These are phyloP conservation scores for Alternaria alternata DNA, from an alignment of 2,329 filamentous ascomycete species.

Conservation along the genomic window DNA sequence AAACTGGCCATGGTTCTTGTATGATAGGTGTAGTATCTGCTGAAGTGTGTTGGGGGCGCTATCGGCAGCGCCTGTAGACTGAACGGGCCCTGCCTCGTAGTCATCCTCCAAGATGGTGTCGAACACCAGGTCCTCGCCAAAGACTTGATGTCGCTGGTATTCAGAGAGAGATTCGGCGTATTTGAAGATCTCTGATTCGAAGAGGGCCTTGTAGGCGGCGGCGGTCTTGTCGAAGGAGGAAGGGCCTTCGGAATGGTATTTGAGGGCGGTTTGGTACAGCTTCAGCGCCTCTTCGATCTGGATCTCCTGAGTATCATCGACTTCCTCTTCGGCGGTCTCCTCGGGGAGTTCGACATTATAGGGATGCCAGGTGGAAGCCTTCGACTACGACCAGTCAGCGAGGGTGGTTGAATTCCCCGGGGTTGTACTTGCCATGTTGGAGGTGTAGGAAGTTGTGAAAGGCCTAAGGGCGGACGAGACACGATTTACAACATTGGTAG, in stretches of 20 bases:
- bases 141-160: constrained; percentile 73
- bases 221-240: constrained; percentile 77
- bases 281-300: constrained; percentile 98
- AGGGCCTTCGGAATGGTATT: constrained; percentile 87
- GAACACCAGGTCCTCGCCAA: constrained; percentile 54
- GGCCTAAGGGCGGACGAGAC: constrained; percentile 10
- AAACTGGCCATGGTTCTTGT: constrained; percentile 96
- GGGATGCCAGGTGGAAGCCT: constrained; percentile 71
- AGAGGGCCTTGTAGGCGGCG: constrained; percentile 83
- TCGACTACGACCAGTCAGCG: constrained; percentile 39
- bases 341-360: constrained; percentile 96
- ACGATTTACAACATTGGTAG: constrained; percentile 19
- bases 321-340: constrained; percentile 84
- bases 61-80: constrained; percentile 69
- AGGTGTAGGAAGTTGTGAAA: constrained; percentile 8
- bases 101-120: constrained; percentile 53
- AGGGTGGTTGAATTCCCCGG: not conserved
- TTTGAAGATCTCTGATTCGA: constrained; percentile 91
- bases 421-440: constrained; percentile 33
- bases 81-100: constrained; percentile 52
- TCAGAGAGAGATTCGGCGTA: constrained; percentile 89
- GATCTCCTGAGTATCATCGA: constrained; percentile 94
- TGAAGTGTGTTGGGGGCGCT: constrained; percentile 81
- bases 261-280: constrained; percentile 89
- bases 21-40: constrained; percentile 89